Conservation (phyloP, 2,329 filamentous ascomycete species). For the Fusarium annulatum region DNA sequence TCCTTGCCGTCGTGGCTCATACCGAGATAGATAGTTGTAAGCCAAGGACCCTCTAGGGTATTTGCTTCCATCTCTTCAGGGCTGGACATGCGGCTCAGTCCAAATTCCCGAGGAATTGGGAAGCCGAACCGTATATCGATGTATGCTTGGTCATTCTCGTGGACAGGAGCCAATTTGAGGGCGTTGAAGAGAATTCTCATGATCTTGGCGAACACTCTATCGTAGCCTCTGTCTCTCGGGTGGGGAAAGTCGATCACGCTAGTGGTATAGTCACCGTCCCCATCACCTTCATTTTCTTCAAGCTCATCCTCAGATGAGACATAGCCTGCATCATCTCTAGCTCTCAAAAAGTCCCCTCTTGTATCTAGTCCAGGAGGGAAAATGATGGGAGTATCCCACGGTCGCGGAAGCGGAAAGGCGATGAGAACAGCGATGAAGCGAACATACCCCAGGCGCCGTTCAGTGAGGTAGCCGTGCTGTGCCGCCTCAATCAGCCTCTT, state of each 20-base stretch:
- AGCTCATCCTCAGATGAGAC: background rate
- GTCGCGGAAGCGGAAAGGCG: conserved; percentile 8
- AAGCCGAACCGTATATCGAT: conserved; percentile 5
- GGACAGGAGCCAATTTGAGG: conserved; percentile 1
- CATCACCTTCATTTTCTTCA: background rate
- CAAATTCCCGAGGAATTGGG: conserved; percentile 7
- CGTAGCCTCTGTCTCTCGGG: conserved; percentile 6
- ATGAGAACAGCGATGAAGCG: conserved; percentile 6
- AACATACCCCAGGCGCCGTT: background rate
- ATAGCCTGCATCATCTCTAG: background rate
- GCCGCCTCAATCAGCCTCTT: conserved; percentile 4
- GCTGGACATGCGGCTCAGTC: background rate
- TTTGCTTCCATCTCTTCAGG: conserved; percentile 7
- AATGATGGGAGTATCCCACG: conserved; percentile 1
- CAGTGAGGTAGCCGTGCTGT: background rate
- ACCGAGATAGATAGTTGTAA: background rate
- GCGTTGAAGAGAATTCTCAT: background rate
- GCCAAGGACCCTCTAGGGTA: background rate
- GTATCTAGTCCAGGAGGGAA: background rate
- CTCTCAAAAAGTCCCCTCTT: background rate
- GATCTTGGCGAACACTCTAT: background rate
- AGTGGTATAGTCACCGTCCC: background rate
- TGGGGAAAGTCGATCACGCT: background rate
- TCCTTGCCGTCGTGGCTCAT: background rate
- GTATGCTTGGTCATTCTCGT: conserved; percentile 6